Conservation (phyloP, 208 protist genomes). For the Polymyxa betae region DNA sequence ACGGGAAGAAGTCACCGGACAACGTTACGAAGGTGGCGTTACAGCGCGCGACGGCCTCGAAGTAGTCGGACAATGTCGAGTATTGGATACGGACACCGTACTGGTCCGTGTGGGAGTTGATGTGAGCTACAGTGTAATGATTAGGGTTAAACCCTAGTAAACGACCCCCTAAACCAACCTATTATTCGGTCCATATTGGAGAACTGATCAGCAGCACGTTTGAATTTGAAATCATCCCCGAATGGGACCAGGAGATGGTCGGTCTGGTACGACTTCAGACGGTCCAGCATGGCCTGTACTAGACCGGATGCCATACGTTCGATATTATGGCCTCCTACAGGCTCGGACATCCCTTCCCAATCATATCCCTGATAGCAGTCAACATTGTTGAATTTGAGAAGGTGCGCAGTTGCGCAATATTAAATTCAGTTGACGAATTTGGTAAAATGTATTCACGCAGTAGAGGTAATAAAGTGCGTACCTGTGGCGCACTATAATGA, state of each 20-base stretch:
- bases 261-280: constrained; percentile 59
- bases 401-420: too few relatives aligned
- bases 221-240: constrained; percentile 75
- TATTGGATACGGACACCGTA: constrained; percentile 44
- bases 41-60: constrained; percentile 59
- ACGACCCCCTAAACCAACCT: background rate
- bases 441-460: too few relatives aligned
- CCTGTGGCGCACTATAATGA: constrained; percentile 69
- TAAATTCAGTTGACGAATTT: too few relatives aligned
- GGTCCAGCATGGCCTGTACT: background rate
- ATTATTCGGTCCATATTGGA: constrained; percentile 71
- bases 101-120: constrained; percentile 55
- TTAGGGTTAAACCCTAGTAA: background rate
- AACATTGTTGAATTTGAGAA: background rate
- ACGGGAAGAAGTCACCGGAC: constrained; percentile 73
- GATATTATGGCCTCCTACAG: constrained; percentile 35
- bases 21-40: constrained; percentile 65
- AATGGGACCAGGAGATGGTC: constrained; percentile 69
- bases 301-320: background rate
- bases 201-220: constrained; percentile 68
- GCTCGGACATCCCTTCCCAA: background rate
- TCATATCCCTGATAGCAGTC: background rate
- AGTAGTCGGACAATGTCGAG: constrained; percentile 67
- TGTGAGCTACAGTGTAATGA: background rate
- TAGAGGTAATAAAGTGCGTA: background rate